Base-by-base conservation (phyloP, 371 early-diverging fungal species). In the Coemansia sp. region DNA sequence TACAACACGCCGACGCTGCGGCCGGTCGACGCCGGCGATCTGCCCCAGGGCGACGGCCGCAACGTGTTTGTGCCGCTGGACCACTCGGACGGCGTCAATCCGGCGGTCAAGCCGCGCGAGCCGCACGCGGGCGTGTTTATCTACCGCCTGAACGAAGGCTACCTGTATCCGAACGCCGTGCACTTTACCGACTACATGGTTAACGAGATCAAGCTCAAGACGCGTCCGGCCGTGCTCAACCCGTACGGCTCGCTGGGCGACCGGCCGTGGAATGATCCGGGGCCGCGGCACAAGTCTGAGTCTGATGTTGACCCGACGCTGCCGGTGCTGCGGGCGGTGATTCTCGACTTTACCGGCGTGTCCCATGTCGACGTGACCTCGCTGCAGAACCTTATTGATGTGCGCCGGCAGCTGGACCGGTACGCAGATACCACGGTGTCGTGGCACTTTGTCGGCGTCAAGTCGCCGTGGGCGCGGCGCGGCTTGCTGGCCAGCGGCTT, bases 311-410 rank as follows among this genome's bases (percentile, higher is more conserved):
- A 66, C 58, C n/a, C 49, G 0, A 49, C 72, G 31, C 63, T 74
- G 29, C 89, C 90, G 2, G 59, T 77, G 8, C 75, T 92, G 11
- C 80, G 84, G 5, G 88, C 93, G 0, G 66, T 94, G 24, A 74
- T 94, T 18, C 78, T 94, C n/a, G 93, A 93, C 69, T 82, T 94
- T 52, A 81, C 88, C 1, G 86, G 86, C 10, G 93, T 92, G 11
- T 88, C 89, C 55, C 78, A 82, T 37, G 83, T 93, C 67, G 95
- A 94, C 61, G 83, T 86, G 33, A 88, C 93, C 1, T 94, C 91
- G 34, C 71, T 89, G 51, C 92, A 92, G 62, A 81, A 83, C 12
- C 80, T 93, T 0, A 67, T 85, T 9, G 89, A 89, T 34, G 60
- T 87, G 36, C 80, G 82, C n/a, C 75, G 77, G 32, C 79, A 83